Conservation (phyloP, 176 grass and related monocot genomes). For the Thinopyrum elongatum region DNA sequence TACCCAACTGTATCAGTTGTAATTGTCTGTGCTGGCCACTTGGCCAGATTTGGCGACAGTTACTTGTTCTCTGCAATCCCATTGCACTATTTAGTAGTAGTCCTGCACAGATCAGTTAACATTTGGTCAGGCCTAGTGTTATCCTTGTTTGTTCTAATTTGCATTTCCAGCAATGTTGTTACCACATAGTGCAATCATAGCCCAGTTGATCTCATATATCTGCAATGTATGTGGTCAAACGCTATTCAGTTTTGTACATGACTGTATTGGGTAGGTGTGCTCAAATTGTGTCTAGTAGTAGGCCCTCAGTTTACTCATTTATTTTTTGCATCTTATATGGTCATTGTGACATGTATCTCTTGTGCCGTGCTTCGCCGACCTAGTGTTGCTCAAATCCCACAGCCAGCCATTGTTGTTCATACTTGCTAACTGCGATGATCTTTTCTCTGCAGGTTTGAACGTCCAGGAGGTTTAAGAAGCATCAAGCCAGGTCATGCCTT, state of each 20-base stretch:
- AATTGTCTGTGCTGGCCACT: background rate
- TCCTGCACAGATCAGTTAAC: background rate
- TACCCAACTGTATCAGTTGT: too few relatives aligned
- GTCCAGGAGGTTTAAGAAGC: conserved; percentile 61
- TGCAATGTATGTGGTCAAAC: too few relatives aligned
- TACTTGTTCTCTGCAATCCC: background rate
- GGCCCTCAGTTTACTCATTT: too few relatives aligned
- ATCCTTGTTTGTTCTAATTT: background rate
- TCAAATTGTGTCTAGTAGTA: too few relatives aligned
- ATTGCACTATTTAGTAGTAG: background rate
- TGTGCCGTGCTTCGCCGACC: background rate
- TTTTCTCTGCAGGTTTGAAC: conserved; percentile 44
- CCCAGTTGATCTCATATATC: background rate
- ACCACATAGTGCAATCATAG: background rate
- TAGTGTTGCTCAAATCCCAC: background rate
- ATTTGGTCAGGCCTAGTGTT: background rate
- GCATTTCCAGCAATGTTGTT: background rate
- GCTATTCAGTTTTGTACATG: too few relatives aligned
- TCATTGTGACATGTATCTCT: background rate
- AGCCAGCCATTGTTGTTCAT: background rate
- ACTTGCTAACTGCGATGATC: background rate
- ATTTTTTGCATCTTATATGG: too few relatives aligned
- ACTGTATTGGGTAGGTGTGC: too few relatives aligned
- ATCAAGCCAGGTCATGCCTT: background rate
- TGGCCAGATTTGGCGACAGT: too few relatives aligned